These are phyloP conservation scores for Sporothrix mexicana DNA, from an alignment of 2,329 filamentous ascomycete species.

Conservation along the genomic window DNA sequence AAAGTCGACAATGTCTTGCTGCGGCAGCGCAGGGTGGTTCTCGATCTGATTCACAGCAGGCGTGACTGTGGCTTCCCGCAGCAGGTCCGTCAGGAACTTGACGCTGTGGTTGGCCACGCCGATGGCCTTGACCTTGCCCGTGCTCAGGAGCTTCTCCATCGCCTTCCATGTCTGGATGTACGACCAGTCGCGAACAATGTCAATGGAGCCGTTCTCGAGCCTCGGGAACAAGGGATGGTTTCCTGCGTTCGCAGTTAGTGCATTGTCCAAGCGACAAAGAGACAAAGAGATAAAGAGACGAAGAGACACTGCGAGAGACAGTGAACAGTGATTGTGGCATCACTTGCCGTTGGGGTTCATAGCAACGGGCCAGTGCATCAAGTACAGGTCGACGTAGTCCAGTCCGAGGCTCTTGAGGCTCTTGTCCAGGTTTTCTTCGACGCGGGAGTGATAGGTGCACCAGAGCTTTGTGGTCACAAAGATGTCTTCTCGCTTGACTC, in stretches of 20 bases:
- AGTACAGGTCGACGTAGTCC: slow-evolving; percentile 36
- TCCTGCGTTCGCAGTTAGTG: too few relatives aligned
- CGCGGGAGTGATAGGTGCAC: slow-evolving; percentile 34
- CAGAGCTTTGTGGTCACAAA: too few relatives aligned
- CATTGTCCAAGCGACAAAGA: too few relatives aligned
- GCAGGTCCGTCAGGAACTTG: slow-evolving; percentile 50
- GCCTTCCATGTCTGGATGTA: slow-evolving; percentile 36
- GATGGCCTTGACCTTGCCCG: slow-evolving; percentile 35
- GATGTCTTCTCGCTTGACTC: too few relatives aligned
- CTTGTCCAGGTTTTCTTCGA: slow-evolving; percentile 34
- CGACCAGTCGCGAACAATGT: slow-evolving; percentile 21
- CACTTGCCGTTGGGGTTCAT: slow-evolving; percentile 18
- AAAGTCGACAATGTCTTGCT: slow-evolving; percentile 78
- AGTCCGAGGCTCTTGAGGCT: slow-evolving; percentile 34
- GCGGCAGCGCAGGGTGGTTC: slow-evolving; percentile 80
- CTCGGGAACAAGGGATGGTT: too few relatives aligned
- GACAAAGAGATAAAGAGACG: too few relatives aligned
- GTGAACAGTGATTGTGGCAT: too few relatives aligned
- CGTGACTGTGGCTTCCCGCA: slow-evolving; percentile 65
- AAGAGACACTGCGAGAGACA: too few relatives aligned
- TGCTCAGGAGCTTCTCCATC: slow-evolving; percentile 34
- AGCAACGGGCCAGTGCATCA: slow-evolving; percentile 35
- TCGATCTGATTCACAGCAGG: slow-evolving; percentile 83
- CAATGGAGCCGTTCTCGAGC: too few relatives aligned
- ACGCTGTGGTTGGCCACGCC: slow-evolving; percentile 37